Base-by-base conservation (phyloP, 2,329 filamentous ascomycete species). In the Venturia asperata region DNA sequence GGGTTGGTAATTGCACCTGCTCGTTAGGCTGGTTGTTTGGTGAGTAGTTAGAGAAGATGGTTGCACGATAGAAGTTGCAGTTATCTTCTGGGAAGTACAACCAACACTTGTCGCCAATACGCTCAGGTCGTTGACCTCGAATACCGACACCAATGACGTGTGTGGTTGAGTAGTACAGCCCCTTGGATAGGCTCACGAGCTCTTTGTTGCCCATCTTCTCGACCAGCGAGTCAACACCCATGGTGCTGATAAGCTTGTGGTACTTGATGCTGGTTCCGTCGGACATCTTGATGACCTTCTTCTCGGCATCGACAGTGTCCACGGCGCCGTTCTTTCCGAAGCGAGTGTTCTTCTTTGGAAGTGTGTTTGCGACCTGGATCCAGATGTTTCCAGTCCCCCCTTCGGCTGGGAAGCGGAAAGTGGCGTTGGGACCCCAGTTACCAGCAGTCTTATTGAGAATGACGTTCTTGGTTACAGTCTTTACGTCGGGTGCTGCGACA, bases 11-110 rank as follows among this genome's bases (percentile, higher is more conserved):
- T 83, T 96, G 94, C 75, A 83, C 87, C 66, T 88, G 87, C 67
- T 86, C 82, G 70, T 90, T 82, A 42, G 94, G 94, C 81, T 97
- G 94, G 84, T 99, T 99, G 86, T 96, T 87, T 64, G 93, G 94
- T 27, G 94, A 97, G 85, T 99, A 99, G 86, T 99, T 99, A 79
- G 93, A 97, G 86, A 99, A 99, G 81, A 99, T 97, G 75, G 94
- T 99, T 74, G 94, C 94, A 72, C 94, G 91, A 85, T 99, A 99
- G 85, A 99, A 99, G 76, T 92, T 92, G 83, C 92, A 97, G 85
- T 99, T 89, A 78, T 96, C 89, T 79, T 99, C 94, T 68, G 94
- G 94, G 87, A 97, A 99, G 86, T 99, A 99, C 70, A 99, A 83
- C 92, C 94, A 99, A 87, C 94, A 99, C 85, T 97, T 99, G 83